These are phyloP conservation scores for Didymella pinodella DNA, from an alignment of 2,329 filamentous ascomycete genomes.

Conservation along the genomic window DNA sequence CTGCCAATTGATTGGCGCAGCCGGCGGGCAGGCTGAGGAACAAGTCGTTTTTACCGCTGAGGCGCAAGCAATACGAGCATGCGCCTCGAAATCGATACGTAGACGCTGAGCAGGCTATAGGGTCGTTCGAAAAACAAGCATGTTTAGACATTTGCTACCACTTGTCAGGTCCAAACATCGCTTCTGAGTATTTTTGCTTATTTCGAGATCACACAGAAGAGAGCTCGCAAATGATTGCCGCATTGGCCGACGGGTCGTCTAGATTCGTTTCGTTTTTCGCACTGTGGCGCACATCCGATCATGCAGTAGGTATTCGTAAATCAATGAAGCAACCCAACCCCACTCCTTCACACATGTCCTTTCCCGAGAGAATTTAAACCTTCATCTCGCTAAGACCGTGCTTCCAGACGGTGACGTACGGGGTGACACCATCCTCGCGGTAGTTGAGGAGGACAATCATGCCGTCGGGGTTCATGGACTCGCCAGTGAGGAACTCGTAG, in stretches of 20 bases:
- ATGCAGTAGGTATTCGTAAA: conserved; percentile 52
- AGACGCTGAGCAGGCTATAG: not conserved
- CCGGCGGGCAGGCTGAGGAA: not conserved
- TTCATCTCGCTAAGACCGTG: conserved; percentile 88
- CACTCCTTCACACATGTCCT: conserved; percentile 24
- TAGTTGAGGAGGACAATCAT: conserved; percentile 98
- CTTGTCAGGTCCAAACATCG: not conserved
- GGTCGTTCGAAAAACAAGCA: too few species aligned
- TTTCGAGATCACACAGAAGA: not conserved
- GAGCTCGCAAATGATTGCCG: conserved; percentile 11
- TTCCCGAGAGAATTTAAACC: conserved; percentile 68
- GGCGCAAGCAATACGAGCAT: not conserved
- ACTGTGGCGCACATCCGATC: conserved; percentile 46
- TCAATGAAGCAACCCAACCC: conserved; percentile 40
- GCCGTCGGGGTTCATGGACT: conserved; percentile 90
- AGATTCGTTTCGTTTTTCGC: conserved; percentile 48
- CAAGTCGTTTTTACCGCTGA: conserved; percentile 10
- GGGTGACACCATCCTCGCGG: conserved; percentile 93
- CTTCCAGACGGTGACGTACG: conserved; percentile 93
- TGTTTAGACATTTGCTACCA: not conserved
- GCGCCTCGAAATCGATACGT: not conserved
- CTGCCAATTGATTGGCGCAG: not conserved
- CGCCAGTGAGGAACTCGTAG: conserved; percentile 92
- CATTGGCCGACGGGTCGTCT: conserved; percentile 35
- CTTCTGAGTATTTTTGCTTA: not conserved